Percentiles rank a stretch among this genome's conserved stretches.
phyloP scores from a whole-genome alignment of 306 rosid species.

The Comarum palustre region DNA sequence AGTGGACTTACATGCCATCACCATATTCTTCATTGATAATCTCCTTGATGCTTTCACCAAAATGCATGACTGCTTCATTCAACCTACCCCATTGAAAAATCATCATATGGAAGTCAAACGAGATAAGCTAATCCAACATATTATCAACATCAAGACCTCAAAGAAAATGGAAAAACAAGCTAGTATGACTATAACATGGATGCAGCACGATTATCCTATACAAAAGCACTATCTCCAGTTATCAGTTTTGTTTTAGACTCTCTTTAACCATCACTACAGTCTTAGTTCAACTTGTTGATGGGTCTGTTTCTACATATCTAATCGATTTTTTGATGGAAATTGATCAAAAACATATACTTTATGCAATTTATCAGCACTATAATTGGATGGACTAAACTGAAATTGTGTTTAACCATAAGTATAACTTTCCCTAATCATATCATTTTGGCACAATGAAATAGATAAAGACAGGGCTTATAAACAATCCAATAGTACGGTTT shows the following conservation, averaged over 20 bases:
- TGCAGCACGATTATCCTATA: not conserved
- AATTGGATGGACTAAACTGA: not conserved
- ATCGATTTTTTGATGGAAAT: not conserved
- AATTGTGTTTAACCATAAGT: not conserved
- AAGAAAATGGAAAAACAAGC: too few relatives aligned
- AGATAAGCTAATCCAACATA: not conserved
- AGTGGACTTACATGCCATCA: constrained; percentile 83
- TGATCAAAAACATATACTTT: not conserved
- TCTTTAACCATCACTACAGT: not conserved
- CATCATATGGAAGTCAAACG: constrained; percentile 13
- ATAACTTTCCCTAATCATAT: not conserved
- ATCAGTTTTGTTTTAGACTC: not conserved
- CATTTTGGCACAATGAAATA: not conserved
- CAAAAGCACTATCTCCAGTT: too few relatives aligned
- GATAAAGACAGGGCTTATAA: not conserved
- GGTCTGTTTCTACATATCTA: not conserved
- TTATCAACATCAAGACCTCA: not conserved
- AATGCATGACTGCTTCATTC: constrained; percentile 94
- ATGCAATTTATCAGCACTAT: not conserved
- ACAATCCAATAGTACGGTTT: not conserved
- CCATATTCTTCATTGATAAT: constrained; percentile 94
- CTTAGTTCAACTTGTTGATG: not conserved
- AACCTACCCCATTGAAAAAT: constrained; percentile 47
- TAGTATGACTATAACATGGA: not conserved
- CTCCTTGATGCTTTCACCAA: constrained; percentile 97